phyloP scores from a whole-genome alignment of 2,329 filamentous ascomycete species.

The Furcasterigmium furcatum region DNA sequence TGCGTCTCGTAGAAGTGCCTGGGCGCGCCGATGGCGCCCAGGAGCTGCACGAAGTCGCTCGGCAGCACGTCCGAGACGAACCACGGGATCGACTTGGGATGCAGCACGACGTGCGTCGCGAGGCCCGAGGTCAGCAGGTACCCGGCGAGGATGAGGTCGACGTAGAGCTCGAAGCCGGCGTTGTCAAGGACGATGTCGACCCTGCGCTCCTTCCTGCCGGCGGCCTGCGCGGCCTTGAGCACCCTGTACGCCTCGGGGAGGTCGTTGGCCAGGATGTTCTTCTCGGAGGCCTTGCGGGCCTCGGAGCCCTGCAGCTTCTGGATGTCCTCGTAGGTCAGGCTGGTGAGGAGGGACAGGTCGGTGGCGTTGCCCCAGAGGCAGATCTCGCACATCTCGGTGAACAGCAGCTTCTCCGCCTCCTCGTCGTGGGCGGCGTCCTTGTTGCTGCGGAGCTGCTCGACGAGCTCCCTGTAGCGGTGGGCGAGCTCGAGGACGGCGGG shows the following conservation, averaged over 20 bases:
- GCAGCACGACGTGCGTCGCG: conserved; percentile 82
- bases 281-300: conserved; percentile 80
- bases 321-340: conserved; percentile 90
- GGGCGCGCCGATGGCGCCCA: conserved; percentile 76
- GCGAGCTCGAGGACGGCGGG: conserved; percentile 82
- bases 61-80: conserved; percentile 96
- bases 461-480: conserved; percentile 71
- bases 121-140: conserved; percentile 83
- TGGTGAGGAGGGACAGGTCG: conserved; percentile 86
- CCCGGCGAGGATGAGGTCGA: conserved; percentile 87
- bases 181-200: conserved; percentile 97
- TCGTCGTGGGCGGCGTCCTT: conserved; percentile 53
- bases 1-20: conserved; percentile 74
- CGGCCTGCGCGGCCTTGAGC: conserved; percentile 61
- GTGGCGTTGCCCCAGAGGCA: conserved; percentile 98
- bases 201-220: conserved; percentile 64
- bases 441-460: conserved; percentile 58
- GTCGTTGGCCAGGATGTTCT: conserved; percentile 91
- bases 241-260: conserved; percentile 68
- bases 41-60: conserved; percentile 76
- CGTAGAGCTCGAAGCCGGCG: conserved; percentile 94
- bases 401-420: conserved; percentile 73
- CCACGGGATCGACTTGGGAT: conserved; percentile 95
- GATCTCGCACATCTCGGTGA: conserved; percentile 92
- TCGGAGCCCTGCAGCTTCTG: conserved; percentile 91